Conservation (phyloP, 179 eudicot genomes). For the Corrigiola litoralis region DNA sequence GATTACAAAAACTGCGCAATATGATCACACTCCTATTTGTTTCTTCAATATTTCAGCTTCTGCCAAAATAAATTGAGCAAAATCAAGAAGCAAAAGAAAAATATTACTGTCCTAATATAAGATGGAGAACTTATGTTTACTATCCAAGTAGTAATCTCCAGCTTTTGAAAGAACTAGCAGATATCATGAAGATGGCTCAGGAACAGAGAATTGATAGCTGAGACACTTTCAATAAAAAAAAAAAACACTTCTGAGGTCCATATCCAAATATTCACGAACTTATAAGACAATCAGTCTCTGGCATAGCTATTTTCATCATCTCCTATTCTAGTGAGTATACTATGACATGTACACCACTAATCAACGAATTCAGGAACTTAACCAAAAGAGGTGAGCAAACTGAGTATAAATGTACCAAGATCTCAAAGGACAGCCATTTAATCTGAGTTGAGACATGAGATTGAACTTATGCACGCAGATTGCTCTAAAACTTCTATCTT, state of each 20-base stretch:
- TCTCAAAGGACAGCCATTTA: not conserved
- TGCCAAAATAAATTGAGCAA: too few species aligned
- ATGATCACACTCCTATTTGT: too few species aligned
- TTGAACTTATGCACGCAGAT: not conserved
- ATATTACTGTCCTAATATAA: too few species aligned
- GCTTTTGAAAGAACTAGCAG: too few species aligned
- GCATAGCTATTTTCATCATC: not conserved
- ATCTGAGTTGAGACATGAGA: not conserved
- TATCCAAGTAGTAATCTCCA: too few species aligned
- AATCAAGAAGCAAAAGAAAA: too few species aligned
- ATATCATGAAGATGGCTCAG: too few species aligned
- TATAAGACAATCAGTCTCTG: not conserved
- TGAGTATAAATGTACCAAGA: not conserved
- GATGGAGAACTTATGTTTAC: too few species aligned
- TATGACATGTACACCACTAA: too few species aligned
- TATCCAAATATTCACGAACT: not conserved
- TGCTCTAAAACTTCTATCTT: slow-evolving; percentile 19
- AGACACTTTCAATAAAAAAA: not conserved
- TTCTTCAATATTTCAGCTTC: too few species aligned
- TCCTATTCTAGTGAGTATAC: not conserved
- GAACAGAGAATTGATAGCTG: too few species aligned
- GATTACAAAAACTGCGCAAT: too few species aligned
- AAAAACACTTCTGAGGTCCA: not conserved
- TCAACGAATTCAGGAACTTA: not conserved
- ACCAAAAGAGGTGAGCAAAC: not conserved